A percentile compares a stretch with the other conserved stretches of the same genome.
Evolutionary conservation across 2,329 filamentous ascomycete species (phyloP).

Genomic region (Pseudodiploospora longispora): DNA sequence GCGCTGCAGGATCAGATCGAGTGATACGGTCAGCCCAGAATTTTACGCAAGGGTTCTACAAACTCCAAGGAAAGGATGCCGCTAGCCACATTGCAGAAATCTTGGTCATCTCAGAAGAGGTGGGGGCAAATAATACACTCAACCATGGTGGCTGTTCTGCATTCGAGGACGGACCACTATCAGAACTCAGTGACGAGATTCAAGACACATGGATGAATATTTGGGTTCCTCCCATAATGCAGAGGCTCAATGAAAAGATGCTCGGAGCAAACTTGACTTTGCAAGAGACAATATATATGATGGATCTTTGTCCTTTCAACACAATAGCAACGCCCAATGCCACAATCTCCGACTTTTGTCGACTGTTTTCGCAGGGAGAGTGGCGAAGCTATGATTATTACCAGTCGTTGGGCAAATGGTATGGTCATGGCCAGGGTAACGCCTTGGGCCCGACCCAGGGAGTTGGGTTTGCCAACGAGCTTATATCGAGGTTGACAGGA

Average conservation of each 20-base stretch:
- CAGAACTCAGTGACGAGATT: conserved; percentile 38
- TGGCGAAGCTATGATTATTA: conserved; percentile 78
- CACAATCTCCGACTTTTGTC: conserved; percentile 62
- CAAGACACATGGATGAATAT: conserved; percentile 50
- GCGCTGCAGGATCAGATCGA: conserved; percentile 60
- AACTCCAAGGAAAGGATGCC: conserved; percentile 25
- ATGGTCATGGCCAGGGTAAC: conserved; percentile 70
- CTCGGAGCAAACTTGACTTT: conserved; percentile 57
- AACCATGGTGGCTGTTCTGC: conserved; percentile 62
- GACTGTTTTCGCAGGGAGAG: conserved; percentile 62
- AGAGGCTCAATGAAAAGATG: conserved; percentile 61
- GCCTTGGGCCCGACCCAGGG: conserved; percentile 76
- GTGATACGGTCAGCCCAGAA: conserved; percentile 68
- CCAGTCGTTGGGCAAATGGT: conserved; percentile 74
- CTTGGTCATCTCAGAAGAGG: conserved; percentile 60
- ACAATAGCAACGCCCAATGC: conserved; percentile 55
- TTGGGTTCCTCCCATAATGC: conserved; percentile 61
- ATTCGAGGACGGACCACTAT: conserved; percentile 56
- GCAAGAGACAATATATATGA: conserved; percentile 59
- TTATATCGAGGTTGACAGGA: conserved; percentile 70
- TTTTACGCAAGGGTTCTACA: conserved; percentile 68
- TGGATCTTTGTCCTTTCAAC: conserved; percentile 84
- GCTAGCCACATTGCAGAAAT: conserved; percentile 46
- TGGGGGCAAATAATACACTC: conserved; percentile 70
- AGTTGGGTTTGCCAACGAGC: conserved; percentile 80